A percentile compares a stretch with the other conserved stretches of the same genome.
Evolutionary conservation across 805 yeast species (phyloP).

Genomic region (Metschnikowia koreensis): DNA sequence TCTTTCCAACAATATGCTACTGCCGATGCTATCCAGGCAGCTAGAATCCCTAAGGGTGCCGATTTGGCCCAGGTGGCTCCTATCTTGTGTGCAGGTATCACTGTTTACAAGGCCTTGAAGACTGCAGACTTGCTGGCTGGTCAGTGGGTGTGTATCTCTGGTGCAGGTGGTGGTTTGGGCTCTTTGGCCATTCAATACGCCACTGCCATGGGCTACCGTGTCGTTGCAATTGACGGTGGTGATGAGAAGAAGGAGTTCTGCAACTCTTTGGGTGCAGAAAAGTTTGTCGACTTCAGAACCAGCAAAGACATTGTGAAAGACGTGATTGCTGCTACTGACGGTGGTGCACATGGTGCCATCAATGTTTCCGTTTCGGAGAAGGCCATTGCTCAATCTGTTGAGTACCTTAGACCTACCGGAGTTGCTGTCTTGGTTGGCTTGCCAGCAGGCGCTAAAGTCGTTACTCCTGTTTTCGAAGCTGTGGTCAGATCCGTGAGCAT

Average conservation of each 20-base stretch:
- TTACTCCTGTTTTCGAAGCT: constrained; percentile 39
- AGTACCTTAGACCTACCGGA: constrained; percentile 40
- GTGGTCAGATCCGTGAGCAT: constrained; percentile 40
- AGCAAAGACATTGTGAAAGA: constrained; percentile 50
- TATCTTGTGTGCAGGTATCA: constrained; percentile 65
- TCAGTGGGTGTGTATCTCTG: constrained; percentile 72
- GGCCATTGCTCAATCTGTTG: constrained; percentile 47
- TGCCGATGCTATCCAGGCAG: constrained; percentile 64
- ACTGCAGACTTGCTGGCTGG: constrained; percentile 58
- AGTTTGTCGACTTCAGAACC: constrained; percentile 56
- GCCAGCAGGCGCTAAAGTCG: constrained; percentile 45
- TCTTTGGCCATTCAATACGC: constrained; percentile 75
- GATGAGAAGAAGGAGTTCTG: constrained; percentile 53
- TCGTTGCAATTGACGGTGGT: constrained; percentile 73
- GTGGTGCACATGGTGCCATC: constrained; percentile 57
- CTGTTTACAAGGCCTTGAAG: constrained; percentile 67
- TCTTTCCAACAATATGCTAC: constrained; percentile 67
- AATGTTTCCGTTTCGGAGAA: constrained; percentile 52
- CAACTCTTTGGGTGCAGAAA: constrained; percentile 61
- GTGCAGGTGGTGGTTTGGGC: constrained; percentile 84
- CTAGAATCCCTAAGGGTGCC: constrained; percentile 53
- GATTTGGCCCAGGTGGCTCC: constrained; percentile 60
- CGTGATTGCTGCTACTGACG: constrained; percentile 47
- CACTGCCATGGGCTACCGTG: constrained; percentile 68
- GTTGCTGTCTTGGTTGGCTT: constrained; percentile 46